These are phyloP conservation scores for Pseudovirgaria hyperparasitica DNA, from an alignment of 2,329 filamentous ascomycete species.

Conservation along the genomic window DNA sequence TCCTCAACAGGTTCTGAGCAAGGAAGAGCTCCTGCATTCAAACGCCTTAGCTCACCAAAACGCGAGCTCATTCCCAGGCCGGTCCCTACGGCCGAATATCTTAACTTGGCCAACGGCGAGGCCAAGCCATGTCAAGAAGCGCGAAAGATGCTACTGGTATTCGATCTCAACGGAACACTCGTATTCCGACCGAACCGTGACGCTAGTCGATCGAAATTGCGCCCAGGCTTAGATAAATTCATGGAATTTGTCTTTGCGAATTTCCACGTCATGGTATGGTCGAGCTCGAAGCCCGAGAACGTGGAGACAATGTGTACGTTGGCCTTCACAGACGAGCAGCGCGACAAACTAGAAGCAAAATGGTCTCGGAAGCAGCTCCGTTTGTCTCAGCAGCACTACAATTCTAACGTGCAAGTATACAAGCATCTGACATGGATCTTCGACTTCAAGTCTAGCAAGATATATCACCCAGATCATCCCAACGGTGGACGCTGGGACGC, in stretches of 20 bases:
- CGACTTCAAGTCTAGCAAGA: conserved; percentile 35
- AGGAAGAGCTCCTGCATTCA: too few relatives aligned
- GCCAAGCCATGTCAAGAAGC: conserved; percentile 27
- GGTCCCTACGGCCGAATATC: conserved; percentile 46
- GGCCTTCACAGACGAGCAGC: conserved; percentile 47
- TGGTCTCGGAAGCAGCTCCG: conserved; percentile 72
- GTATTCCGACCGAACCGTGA: conserved; percentile 51
- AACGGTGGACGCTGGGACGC: conserved; percentile 52
- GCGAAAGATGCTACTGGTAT: conserved; percentile 62
- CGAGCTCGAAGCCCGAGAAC: conserved; percentile 65
- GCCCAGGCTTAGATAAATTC: conserved; percentile 58
- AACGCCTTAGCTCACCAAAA: conserved; percentile 6
- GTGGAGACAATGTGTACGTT: conserved; percentile 54
- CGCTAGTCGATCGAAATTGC: conserved; percentile 25
- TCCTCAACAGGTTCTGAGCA: too few relatives aligned
- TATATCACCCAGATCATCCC: conserved; percentile 26
- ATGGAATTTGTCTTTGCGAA: conserved; percentile 59
- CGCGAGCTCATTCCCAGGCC: conserved; percentile 38
- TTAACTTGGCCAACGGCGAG: conserved; percentile 36
- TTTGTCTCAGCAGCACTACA: conserved; percentile 52
- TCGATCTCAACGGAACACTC: conserved; percentile 90
- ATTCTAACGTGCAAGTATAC: conserved; percentile 68
- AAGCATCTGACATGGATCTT: conserved; percentile 71
- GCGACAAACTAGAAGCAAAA: conserved; percentile 46
- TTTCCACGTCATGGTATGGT: conserved; percentile 82